Percentiles rank a stretch among this genome's conserved stretches.
These are phyloP conservation scores for Colletotrichum sp. DNA, from an alignment of 2,329 filamentous ascomycete genomes.

Conservation along the genomic window DNA sequence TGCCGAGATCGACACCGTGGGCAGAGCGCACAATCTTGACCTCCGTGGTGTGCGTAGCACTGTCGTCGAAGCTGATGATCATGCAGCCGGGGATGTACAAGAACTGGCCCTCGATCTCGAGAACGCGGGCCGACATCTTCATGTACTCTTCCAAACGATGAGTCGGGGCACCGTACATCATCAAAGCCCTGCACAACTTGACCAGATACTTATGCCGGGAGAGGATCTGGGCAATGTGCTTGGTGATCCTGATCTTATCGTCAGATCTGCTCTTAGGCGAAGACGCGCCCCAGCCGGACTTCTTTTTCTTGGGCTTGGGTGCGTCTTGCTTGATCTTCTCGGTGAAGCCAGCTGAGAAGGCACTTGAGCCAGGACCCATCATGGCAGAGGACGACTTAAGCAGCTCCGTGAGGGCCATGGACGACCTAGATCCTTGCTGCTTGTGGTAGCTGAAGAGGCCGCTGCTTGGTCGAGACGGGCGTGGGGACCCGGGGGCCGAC, in stretches of 20 bases:
- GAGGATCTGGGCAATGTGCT: conserved; percentile 71
- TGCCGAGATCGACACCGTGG: conserved; percentile 76
- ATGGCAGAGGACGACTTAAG: conserved; percentile 60
- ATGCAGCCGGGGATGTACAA: conserved; percentile 91
- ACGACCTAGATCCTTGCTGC: conserved; percentile 45
- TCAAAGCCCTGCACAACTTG: conserved; percentile 83
- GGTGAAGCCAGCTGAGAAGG: conserved; percentile 47
- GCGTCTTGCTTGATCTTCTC: conserved; percentile 48
- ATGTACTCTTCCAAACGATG: conserved; percentile 93
- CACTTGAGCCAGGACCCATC: conserved; percentile 49
- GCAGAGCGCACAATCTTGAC: conserved; percentile 74
- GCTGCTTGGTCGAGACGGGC: conserved; percentile 37
- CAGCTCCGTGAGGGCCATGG: conserved; percentile 53
- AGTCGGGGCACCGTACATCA: conserved; percentile 89
- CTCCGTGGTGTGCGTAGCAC: conserved; percentile 75
- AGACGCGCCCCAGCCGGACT: conserved; percentile 13
- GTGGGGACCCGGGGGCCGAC: conserved; percentile 29
- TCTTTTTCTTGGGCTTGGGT: conserved; percentile 37
- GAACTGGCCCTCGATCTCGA: conserved; percentile 89
- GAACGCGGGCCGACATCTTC: conserved; percentile 85
- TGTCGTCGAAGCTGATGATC: conserved; percentile 90
- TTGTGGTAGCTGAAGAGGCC: conserved; percentile 46
- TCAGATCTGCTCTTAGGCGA: conserved; percentile 14
- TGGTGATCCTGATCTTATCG: conserved; percentile 50
- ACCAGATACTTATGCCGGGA: conserved; percentile 83